phyloP scores from a whole-genome alignment of 768 basidiomycete species.

The Butyriboletus loyo region DNA sequence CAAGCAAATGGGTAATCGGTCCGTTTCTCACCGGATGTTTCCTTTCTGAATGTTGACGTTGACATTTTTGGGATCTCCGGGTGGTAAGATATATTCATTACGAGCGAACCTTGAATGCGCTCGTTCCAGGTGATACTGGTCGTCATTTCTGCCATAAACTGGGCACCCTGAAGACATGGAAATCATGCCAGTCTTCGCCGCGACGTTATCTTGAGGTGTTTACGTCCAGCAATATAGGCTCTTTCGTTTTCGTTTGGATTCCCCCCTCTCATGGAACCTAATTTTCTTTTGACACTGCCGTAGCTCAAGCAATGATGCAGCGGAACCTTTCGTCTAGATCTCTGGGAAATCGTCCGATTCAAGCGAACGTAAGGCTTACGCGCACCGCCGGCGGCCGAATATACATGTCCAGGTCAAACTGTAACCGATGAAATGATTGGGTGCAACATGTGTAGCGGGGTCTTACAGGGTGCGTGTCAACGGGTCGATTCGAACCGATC shows the following conservation, averaged over 20 bases:
- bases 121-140: conserved; percentile 9
- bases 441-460: conserved; percentile 10
- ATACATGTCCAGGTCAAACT: not conserved
- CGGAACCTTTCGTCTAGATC: conserved; percentile 1
- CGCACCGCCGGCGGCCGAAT: not conserved
- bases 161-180: not conserved
- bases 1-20: conserved; percentile 1
- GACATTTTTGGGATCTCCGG: too few relatives aligned
- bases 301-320: not conserved
- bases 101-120: conserved; percentile 7
- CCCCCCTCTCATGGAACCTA: conserved; percentile 2
- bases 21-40: not conserved
- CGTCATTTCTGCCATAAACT: conserved; percentile 10
- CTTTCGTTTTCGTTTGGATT: conserved; percentile 6
- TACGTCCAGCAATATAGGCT: conserved; percentile 22
- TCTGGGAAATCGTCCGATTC: not conserved
- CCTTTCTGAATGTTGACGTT: too few relatives aligned
- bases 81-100: conserved; percentile 4
- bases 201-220: conserved; percentile 2
- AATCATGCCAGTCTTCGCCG: not conserved
- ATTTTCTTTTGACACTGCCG: conserved; percentile 6
- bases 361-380: not conserved
- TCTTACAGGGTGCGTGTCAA: conserved; percentile 6
- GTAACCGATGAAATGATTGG: conserved; percentile 7
- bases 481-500: not conserved